Base-by-base conservation (phyloP, 345 rosid species). In the Citrus trifoliata region DNA sequence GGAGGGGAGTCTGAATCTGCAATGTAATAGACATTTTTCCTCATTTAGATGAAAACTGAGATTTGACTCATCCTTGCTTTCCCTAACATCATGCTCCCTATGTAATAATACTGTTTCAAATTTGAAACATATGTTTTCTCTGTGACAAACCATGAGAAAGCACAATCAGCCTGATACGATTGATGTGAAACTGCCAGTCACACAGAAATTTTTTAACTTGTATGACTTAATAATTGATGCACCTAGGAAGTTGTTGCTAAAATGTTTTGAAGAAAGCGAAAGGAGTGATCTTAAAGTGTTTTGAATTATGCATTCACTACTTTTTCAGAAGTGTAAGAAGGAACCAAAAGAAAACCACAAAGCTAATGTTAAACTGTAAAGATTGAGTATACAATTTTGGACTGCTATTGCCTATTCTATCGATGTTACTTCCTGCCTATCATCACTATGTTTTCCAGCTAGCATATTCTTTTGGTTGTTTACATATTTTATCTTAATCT, bases 1-100 rank as follows among this genome's bases (percentile, higher is more conserved):
- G 99, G 97, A 79, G 97, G 91, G 70, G 95, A 92, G 81, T 94
- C 98, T 33, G 94, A 90, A 89, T 95, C 90, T 82, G 95, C 89
- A 78, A 91, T 89, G 96, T 92, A 84, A 85, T 79, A 53, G 51
- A 46, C 19, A 63, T 64, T 63, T 6, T 10, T 48, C 16, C 0
- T 28, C 25, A 48, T 48, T 25, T 4, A 56, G 35, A 72, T 46
- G 46, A 55, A 71, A 56, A 69, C 18, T 69, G 22, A 42, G 73
- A 69, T 69, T 9, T 69, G 56, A 69, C 22, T 69, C 28, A 16
- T 27, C 35, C 3, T 2, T 69, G 22, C 10, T 4, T 24, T 13
- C 13, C 4, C 3, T 46, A 2, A n/a, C 22, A 42, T 69, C 56
- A 35, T 37, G 46, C 70, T 24, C 1, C 30, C 33, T 24, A 6